phyloP scores from a whole-genome alignment of 2,329 filamentous ascomycete species.

The Knufia fluminis region DNA sequence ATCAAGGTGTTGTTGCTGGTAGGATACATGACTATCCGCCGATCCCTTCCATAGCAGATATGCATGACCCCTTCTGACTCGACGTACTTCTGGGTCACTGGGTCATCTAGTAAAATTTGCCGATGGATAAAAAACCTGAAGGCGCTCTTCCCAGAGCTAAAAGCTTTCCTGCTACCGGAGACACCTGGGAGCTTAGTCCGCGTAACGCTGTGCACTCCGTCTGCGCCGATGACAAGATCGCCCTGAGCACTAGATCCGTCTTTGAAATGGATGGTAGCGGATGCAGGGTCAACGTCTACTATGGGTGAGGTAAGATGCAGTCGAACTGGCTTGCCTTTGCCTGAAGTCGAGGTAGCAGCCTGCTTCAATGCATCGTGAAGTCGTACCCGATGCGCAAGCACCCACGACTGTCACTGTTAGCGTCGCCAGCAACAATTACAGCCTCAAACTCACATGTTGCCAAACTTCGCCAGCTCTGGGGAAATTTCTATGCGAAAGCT shows the following conservation, averaged over 20 bases:
- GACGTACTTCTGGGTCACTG: constrained; percentile 31
- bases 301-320: constrained; percentile 38
- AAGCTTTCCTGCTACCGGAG: constrained; percentile 29
- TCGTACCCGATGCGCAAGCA: constrained; percentile 44
- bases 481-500: background rate
- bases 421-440: background rate
- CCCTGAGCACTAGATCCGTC: constrained; percentile 36
- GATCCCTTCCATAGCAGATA: constrained; percentile 34
- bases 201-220: constrained; percentile 40
- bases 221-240: constrained; percentile 47
- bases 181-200: constrained; percentile 22
- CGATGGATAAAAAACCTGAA: constrained; percentile 32
- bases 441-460: constrained; percentile 21
- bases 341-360: constrained; percentile 31
- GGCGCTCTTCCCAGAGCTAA: constrained; percentile 31
- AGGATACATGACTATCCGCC: constrained; percentile 25
- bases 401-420: constrained; percentile 30
- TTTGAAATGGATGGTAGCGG: constrained; percentile 35
- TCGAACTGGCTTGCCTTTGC: constrained; percentile 22
- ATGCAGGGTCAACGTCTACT: constrained; percentile 19
- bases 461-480: background rate
- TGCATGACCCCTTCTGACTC: constrained; percentile 32
- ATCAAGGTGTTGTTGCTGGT: constrained; percentile 18
- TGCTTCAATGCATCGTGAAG: constrained; percentile 46
- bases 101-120: constrained; percentile 27